Evolutionary conservation across 2,329 filamentous ascomycete species (phyloP).

Genomic region (Hyphodiscus sp.): DNA sequence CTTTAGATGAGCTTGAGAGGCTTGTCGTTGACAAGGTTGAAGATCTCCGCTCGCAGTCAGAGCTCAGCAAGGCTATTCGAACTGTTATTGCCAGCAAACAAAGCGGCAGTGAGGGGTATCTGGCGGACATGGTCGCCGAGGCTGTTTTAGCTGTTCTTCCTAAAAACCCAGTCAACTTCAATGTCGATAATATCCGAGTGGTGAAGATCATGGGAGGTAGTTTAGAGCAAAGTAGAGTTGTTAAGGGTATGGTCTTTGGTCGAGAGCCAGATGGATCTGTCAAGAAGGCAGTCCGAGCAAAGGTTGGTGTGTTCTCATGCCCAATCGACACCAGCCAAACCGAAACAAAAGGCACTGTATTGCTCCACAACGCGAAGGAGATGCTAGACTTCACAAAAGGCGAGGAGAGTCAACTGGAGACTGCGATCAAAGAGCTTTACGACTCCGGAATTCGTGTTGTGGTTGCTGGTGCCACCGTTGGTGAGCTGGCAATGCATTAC

Average conservation of each 20-base stretch:
- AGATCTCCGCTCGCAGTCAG: slow-evolving; percentile 70
- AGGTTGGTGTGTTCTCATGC: slow-evolving; percentile 95
- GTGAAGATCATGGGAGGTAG: slow-evolving; percentile 99
- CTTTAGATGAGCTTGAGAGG: slow-evolving; percentile 78
- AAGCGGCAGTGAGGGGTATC: slow-evolving; percentile 82
- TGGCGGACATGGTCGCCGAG: slow-evolving; percentile 83
- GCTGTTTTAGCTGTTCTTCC: slow-evolving; percentile 80
- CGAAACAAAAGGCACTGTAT: slow-evolving; percentile 96
- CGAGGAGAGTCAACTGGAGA: slow-evolving; percentile 87
- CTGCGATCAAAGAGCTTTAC: slow-evolving; percentile 87
- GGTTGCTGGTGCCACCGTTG: slow-evolving; percentile 86
- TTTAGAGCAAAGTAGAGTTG: slow-evolving; percentile 86
- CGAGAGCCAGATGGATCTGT: slow-evolving; percentile 87
- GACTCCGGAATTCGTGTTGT: slow-evolving; percentile 90
- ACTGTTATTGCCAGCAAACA: slow-evolving; percentile 97
- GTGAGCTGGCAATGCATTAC: slow-evolving; percentile 94
- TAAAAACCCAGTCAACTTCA: slow-evolving; percentile 94
- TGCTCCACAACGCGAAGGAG: slow-evolving; percentile 95
- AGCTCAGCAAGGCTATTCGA: slow-evolving; percentile 90
- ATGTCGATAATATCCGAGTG: slow-evolving; percentile 96
- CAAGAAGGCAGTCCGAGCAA: slow-evolving; percentile 88
- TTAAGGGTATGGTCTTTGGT: slow-evolving; percentile 98
- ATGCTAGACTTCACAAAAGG: slow-evolving; percentile 99
- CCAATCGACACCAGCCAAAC: slow-evolving; percentile 94
- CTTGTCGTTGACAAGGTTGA: slow-evolving; percentile 86